These are phyloP conservation scores for Ceratocystis papillata DNA, from an alignment of 2,329 filamentous ascomycete genomes.

Conservation along the genomic window DNA sequence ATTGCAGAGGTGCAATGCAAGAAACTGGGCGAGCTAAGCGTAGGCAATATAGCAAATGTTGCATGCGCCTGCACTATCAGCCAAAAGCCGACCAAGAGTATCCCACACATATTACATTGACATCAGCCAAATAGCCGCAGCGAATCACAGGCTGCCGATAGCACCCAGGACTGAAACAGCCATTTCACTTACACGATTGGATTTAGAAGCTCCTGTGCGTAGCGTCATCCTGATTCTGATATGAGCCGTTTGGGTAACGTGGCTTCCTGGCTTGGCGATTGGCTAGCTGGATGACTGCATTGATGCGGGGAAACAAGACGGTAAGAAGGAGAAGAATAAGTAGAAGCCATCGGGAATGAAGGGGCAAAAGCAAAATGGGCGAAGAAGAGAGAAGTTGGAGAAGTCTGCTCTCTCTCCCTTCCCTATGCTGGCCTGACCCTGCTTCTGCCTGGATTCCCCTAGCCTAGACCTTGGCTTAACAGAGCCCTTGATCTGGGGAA, in stretches of 20 bases:
- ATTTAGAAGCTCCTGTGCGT: neutral
- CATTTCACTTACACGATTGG: constrained; percentile 12
- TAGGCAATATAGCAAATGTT: neutral
- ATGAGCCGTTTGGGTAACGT: neutral
- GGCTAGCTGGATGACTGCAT: neutral
- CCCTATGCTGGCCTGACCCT: neutral
- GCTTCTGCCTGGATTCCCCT: no score
- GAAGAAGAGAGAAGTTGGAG: neutral
- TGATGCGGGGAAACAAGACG: neutral
- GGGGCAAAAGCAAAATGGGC: neutral
- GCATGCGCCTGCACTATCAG: neutral
- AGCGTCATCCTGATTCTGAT: constrained; percentile 1
- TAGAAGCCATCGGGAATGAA: neutral
- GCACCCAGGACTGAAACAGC: neutral
- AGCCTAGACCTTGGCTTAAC: no score
- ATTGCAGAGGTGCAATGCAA: neutral
- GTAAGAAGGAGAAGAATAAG: neutral
- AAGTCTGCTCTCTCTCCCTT: neutral
- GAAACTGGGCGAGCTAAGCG: neutral
- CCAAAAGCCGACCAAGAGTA: neutral
- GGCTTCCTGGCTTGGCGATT: neutral
- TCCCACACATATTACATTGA: neutral
- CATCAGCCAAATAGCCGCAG: neutral
- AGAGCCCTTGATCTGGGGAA: neutral
- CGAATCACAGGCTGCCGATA: constrained; percentile 8